Conservation (phyloP, 73 alveolate genomes). For the Stentor roeselii region DNA sequence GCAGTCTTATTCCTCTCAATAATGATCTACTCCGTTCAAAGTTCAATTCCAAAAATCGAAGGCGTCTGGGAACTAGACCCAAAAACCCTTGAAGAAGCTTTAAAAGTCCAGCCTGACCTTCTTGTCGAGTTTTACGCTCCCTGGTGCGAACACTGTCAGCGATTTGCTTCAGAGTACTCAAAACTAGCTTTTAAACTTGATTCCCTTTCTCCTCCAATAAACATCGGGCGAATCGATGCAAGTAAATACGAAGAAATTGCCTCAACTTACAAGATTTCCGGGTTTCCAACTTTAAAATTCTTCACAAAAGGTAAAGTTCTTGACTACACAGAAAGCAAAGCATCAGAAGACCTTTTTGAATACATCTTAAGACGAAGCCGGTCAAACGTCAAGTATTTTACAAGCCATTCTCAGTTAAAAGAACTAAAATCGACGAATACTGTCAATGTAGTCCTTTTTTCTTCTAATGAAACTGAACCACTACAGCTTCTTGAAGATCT, state of each 20-base stretch:
- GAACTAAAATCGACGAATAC: background rate
- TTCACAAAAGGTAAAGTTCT: constrained; percentile 49
- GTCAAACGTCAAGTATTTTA: constrained; percentile 55
- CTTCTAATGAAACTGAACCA: constrained; percentile 44
- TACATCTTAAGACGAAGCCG: constrained; percentile 89
- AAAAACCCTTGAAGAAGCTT: background rate
- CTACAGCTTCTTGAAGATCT: constrained; percentile 60
- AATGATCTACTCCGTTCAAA: too few relatives aligned
- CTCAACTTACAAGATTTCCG: constrained; percentile 72
- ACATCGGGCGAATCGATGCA: constrained; percentile 93
- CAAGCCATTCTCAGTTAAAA: background rate
- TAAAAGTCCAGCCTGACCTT: background rate
- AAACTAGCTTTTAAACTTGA: constrained; percentile 83
- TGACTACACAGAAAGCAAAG: constrained; percentile 93
- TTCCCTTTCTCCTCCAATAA: constrained; percentile 68
- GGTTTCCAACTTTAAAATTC: constrained; percentile 94
- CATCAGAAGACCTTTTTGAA: constrained; percentile 75
- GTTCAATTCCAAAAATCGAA: background rate
- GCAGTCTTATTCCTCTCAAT: too few relatives aligned
- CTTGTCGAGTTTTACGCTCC: constrained; percentile 82
- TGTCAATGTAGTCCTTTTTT: background rate
- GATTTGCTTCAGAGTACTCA: constrained; percentile 90
- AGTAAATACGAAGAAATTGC: constrained; percentile 79
- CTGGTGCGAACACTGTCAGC: constrained; percentile 91
- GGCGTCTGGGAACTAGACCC: constrained; percentile 5